Base-by-base conservation (phyloP, 2,329 filamentous ascomycete species). In the Colletotrichum euphorbiae region DNA sequence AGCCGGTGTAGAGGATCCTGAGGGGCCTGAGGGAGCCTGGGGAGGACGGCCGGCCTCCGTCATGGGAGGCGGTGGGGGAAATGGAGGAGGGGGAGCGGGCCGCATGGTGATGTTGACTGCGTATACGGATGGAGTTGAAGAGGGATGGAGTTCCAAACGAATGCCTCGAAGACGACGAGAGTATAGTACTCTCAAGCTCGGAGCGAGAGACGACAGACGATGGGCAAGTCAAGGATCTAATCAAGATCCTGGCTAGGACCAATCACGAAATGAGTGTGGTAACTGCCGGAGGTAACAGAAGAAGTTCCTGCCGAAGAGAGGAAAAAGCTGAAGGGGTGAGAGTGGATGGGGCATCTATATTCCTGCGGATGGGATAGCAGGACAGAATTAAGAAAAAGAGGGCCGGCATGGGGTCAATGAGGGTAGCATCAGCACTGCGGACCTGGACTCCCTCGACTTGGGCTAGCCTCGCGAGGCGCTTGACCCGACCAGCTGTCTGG, bases 191-290 rank as follows among this genome's bases (percentile, higher is more conserved):
- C 54, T 62, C 60, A 56, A 64, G 38, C 46, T 31, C 45, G 38
- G 64, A 59, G 59, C 55, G 48, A 67, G 48, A 46, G 54, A 52
- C 64, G 42, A 52, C 48, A 36, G 59, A 48, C 40, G 46, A 58
- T 36, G 48, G 55, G 56, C 36, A 56, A 15, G 62, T 62, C 62
- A 61, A 36, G 62, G 55, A 56, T 67, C 62, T 62, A 57, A 67
- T 62, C 51, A 69, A 52, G 62, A 67, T 69, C 67, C 62, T 52
- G 45, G 51, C 33, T 65, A 45, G 40, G 48, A 36, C 67, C 62
- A 67, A 67, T 50, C 52, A 69, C 58, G 36, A 59, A 70, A 70
- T 67, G 67, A 69, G 57, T 62, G 69, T 70, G 56, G 36, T 69
- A 57, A 69, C 51, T 69, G 66, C 61, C 69, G 62, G 61, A 66